Base-by-base conservation (phyloP, 139 green algal species). In the Coelastrella sp. region DNA sequence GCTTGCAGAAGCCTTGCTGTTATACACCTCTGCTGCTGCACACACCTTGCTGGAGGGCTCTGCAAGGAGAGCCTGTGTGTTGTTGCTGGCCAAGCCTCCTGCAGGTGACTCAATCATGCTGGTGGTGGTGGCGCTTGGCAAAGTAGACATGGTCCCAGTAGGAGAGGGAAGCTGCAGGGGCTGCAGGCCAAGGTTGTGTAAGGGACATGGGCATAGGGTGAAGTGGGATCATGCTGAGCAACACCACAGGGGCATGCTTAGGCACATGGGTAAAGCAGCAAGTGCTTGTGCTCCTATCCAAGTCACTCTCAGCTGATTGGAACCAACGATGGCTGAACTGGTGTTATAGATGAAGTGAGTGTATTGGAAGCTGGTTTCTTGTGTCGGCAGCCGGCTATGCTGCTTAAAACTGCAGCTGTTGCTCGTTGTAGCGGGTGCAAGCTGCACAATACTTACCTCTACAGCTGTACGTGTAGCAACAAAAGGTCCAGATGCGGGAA, bases 101-200 rank as follows among this genome's bases (percentile, higher is more conserved):
- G 62, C 17, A 23, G 80, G 80, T 2, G 80, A 86, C 35, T 79
- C 80, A 21, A 62, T 21, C 48, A 73, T 3, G 35, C 67, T 62
- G 48, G 67, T 37, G 15, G 68, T 78, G 30, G 57, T 86, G 67
- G 23, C 75, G 19, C 80, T 86, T 4, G 67, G 67, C 25, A 86
- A 19, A 2, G 80, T 80, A 25, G 80, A 86, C 34, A 80, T 57
- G n/a, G n/a, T n/a, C n/a, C n/a, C n/a, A n/a, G n/a, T n/a, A n/a
- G n/a, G n/a, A n/a, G n/a, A n/a, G n/a, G n/a, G 62, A 60, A 76
- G 40, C 78, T 66, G 78, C 60, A 62, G 30, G n/a, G 78, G 40
- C 60, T 84, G 78, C 66, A 80, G 35, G 17, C n/a, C n/a, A n/a
- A n/a, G n/a, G n/a, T n/a, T n/a, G n/a, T n/a, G n/a, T n/a, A n/a